These are phyloP conservation scores for Cryptococcus wingfieldii DNA, from an alignment of 1,284 basidiomycete species.

Conservation along the genomic window DNA sequence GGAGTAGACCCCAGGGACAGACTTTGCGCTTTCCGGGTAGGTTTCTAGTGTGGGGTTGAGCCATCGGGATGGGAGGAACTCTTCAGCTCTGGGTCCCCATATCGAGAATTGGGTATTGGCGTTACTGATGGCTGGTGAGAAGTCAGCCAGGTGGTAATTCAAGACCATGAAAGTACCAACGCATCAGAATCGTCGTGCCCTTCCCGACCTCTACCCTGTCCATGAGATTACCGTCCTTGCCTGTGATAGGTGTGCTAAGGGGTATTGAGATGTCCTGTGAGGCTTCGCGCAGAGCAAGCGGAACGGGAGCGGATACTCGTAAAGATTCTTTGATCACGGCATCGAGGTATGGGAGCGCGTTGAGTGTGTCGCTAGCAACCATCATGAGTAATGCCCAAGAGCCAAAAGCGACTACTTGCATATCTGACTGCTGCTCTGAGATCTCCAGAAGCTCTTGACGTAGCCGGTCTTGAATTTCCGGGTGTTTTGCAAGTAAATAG, in stretches of 20 bases:
- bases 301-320: slow-evolving; percentile 62
- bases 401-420: slow-evolving; percentile 23
- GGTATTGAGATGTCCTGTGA: slow-evolving; percentile 61
- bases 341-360: slow-evolving; percentile 57
- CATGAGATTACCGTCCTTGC: slow-evolving; percentile 46
- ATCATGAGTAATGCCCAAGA: background rate
- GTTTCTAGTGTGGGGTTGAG: slow-evolving; percentile 9
- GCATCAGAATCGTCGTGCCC: slow-evolving; percentile 39
- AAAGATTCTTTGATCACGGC: slow-evolving; percentile 65
- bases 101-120: slow-evolving; percentile 60
- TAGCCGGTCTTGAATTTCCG: slow-evolving; percentile 57
- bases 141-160: background rate
- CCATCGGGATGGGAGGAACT: slow-evolving; percentile 53
- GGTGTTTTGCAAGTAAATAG: slow-evolving; percentile 59
- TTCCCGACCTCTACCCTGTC: slow-evolving; percentile 32
- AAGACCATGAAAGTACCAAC: slow-evolving; percentile 18
- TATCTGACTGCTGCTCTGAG: slow-evolving; percentile 43
- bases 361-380: slow-evolving; percentile 46
- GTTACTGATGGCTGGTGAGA: slow-evolving; percentile 45
- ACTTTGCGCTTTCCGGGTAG: slow-evolving; percentile 31
- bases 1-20: slow-evolving; percentile 60
- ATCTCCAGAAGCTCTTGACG: slow-evolving; percentile 54
- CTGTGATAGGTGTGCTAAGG: slow-evolving; percentile 49
- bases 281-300: slow-evolving; percentile 59
- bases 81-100: slow-evolving; percentile 65